phyloP scores from a whole-genome alignment of 345 rosid species.

The Eucalyptus dawsonii region DNA sequence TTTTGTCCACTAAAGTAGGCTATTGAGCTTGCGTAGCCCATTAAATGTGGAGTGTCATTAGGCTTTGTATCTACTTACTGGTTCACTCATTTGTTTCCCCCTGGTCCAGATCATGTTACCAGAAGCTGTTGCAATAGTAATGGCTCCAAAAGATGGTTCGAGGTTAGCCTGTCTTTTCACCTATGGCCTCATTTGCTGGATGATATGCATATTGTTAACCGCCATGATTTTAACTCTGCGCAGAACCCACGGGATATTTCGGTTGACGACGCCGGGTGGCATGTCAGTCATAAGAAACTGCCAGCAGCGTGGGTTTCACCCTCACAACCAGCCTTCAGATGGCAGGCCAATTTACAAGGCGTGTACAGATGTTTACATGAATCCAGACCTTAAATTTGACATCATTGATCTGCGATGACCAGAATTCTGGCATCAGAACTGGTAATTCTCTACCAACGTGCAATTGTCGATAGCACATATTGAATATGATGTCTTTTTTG shows the following conservation, averaged over 20 bases:
- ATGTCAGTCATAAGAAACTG: slow-evolving; percentile 86
- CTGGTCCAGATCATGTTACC: slow-evolving; percentile 82
- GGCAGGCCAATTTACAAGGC: slow-evolving; percentile 85
- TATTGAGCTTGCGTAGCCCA: not conserved
- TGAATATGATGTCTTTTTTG: not conserved
- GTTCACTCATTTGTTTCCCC: not conserved
- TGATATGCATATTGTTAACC: not conserved
- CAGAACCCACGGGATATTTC: slow-evolving; percentile 86
- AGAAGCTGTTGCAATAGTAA: slow-evolving; percentile 94
- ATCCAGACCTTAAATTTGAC: slow-evolving; percentile 65
- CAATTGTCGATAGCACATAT: not conserved
- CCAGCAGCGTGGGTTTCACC: slow-evolving; percentile 85
- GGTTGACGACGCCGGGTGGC: slow-evolving; percentile 88
- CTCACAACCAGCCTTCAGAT: slow-evolving; percentile 61
- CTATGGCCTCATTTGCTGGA: not conserved
- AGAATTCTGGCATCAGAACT: not conserved
- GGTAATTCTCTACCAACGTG: not conserved
- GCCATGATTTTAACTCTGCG: not conserved
- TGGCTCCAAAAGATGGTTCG: slow-evolving; percentile 81
- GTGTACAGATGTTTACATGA: slow-evolving; percentile 85
- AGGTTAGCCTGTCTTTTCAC: slow-evolving; percentile 22
- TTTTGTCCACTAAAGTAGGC: not conserved
- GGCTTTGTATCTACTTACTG: not conserved
- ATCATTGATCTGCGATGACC: slow-evolving; percentile 80
- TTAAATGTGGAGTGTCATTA: not conserved